phyloP scores from a whole-genome alignment of 1,139 yeast species.

The Lodderomyces elongisporus region DNA sequence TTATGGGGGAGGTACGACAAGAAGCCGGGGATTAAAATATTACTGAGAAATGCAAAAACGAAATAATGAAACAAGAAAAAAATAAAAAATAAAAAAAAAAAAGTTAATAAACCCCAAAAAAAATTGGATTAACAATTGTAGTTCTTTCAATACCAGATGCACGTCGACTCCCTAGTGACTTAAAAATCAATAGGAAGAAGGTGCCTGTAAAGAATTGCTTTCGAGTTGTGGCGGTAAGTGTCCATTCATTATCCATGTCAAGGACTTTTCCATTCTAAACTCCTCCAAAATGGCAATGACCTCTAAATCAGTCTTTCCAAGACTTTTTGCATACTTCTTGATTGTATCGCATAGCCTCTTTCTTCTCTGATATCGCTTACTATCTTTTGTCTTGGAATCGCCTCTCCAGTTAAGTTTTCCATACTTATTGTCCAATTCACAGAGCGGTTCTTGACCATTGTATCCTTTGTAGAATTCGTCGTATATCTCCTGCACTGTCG shows the following conservation, averaged over 20 bases:
- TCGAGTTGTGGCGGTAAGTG: slow-evolving; percentile 37
- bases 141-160: too few relatives aligned
- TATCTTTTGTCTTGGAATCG: slow-evolving; percentile 44
- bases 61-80: too few relatives aligned
- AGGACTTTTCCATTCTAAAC: slow-evolving; percentile 40
- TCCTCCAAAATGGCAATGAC: slow-evolving; percentile 40
- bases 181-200: too few relatives aligned
- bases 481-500: slow-evolving; percentile 42
- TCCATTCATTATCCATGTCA: slow-evolving; percentile 50
- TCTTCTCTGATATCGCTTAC: slow-evolving; percentile 42
- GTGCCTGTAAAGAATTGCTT: too few relatives aligned
- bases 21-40: too few relatives aligned
- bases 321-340: slow-evolving; percentile 37
- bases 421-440: slow-evolving; percentile 40
- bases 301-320: slow-evolving; percentile 40
- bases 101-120: too few relatives aligned
- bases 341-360: slow-evolving; percentile 45
- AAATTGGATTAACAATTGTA: too few relatives aligned
- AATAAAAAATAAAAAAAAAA: too few relatives aligned
- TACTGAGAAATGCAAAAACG: too few relatives aligned
- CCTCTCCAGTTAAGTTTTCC: slow-evolving; percentile 49
- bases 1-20: too few relatives aligned
- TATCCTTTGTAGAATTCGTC: slow-evolving; percentile 46
- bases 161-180: too few relatives aligned
- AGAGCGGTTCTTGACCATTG: slow-evolving; percentile 42